Conservation (phyloP, 2,329 filamentous ascomycete species). For the Chaetomium olivaceum region DNA sequence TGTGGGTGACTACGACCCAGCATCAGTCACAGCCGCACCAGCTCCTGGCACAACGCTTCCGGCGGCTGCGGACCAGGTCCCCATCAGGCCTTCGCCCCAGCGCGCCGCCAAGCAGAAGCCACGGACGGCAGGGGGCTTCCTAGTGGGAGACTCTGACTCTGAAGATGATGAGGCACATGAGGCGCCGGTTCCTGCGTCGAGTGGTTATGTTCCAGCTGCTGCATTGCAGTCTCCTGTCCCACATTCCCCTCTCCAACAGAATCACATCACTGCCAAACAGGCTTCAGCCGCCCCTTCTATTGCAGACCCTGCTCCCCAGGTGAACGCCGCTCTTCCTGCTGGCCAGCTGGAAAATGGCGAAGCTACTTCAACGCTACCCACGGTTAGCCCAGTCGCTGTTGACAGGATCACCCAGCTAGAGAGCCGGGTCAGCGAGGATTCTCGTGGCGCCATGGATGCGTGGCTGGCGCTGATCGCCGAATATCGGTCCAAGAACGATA, state of each 20-base stretch:
- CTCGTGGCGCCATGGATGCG: constrained; percentile 86
- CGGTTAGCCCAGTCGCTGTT: constrained; percentile 42
- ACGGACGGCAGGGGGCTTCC: constrained; percentile 60
- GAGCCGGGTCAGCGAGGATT: constrained; percentile 87
- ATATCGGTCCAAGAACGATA: constrained; percentile 75
- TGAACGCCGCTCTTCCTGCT: constrained; percentile 28
- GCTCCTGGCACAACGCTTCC: constrained; percentile 34
- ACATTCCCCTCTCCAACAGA: constrained; percentile 29
- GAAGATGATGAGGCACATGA: constrained; percentile 48
- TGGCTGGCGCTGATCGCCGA: constrained; percentile 88
- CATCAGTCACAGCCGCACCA: constrained; percentile 50
- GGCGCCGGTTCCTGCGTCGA: constrained; percentile 36
- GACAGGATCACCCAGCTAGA: constrained; percentile 81
- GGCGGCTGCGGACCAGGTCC: constrained; percentile 36
- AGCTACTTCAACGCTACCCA: neutral
- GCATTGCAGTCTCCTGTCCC: constrained; percentile 26
- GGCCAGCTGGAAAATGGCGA: constrained; percentile 5
- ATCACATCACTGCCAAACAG: constrained; percentile 35
- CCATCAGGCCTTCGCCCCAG: constrained; percentile 39
- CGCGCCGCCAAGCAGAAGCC: constrained; percentile 59
- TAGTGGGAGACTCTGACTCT: constrained; percentile 61
- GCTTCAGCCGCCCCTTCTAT: constrained; percentile 36
- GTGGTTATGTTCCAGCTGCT: constrained; percentile 24
- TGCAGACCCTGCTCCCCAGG: constrained; percentile 37
- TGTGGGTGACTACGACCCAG: constrained; percentile 59